Evolutionary conservation across 1,139 yeast species (phyloP), one percentile per base, ranked within the genome.

Genomic region (Debaryomyces robertsiae): DNA sequence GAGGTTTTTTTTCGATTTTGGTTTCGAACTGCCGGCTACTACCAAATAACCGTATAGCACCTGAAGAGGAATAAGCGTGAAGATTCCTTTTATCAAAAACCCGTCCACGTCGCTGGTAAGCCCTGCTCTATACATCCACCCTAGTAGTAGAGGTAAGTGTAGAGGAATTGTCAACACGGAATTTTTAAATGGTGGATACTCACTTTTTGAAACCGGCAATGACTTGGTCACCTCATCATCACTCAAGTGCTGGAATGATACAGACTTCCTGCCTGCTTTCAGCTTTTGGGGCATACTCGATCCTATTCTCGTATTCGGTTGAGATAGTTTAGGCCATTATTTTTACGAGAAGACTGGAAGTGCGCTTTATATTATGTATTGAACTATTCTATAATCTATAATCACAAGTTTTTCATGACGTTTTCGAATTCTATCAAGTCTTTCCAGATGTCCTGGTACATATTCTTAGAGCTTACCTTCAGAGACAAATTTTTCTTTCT

Each of bases 381-480:
- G 22, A 19, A 19, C 7, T 19, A 19, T 19, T n/a, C 25, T 33
- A 33, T 23, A 13, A 25, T 23, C 34, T 30, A 37, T 35, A 28
- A 10, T 44, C 53, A 65, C 48, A 63, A 43, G 42, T 60, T 59
- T 41, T 58, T 59, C 46, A 69, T 57, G 15, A 61, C 61, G 42
- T 66, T 64, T 40, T 72, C 77, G 38, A 79, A 65, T 48, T 78
- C 81, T 24, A 84, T 76, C 40, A 84, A 61, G 58, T 84, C 91
- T 48, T 77, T 76, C 82, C 89, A 84, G 10, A 84, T 65, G 34
- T 84, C 90, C 38, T 71, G 69, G 41, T 75, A 70, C 1, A 77
- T 73, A 41, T 57, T 60, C 46, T 75, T 76, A 38, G 76, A 67
- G 6, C 89, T 82, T 6, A 82, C 77, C 53, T 81, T 83, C 22